Percentiles rank a stretch among this genome's conserved stretches.
Evolutionary conservation across 192 early-diverging fungal species (phyloP).

Genomic region (Entophlyctis luteolus): DNA sequence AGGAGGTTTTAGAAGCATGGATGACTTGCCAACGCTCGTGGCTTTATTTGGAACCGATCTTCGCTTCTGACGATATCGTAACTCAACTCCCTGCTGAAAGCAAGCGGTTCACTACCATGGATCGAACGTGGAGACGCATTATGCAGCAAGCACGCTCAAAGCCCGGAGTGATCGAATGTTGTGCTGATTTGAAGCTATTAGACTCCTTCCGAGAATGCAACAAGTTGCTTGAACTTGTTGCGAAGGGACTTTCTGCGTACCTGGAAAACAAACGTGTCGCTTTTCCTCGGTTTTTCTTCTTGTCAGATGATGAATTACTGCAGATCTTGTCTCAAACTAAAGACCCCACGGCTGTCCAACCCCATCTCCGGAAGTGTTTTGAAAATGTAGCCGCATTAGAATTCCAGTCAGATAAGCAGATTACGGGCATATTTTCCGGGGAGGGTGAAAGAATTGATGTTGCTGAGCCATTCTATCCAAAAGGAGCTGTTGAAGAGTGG

Average conservation of each 20-base stretch:
- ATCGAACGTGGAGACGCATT: slow-evolving; percentile 56
- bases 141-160: slow-evolving; percentile 52
- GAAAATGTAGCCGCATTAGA: slow-evolving; percentile 58
- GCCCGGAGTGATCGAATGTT: slow-evolving; percentile 54
- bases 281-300: slow-evolving; percentile 62
- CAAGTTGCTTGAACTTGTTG: slow-evolving; percentile 58
- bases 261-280: slow-evolving; percentile 57
- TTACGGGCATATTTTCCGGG: slow-evolving; percentile 54
- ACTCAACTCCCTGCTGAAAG: slow-evolving; percentile 56
- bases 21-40: slow-evolving; percentile 57
- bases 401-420: slow-evolving; percentile 45
- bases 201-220: slow-evolving; percentile 61
- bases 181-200: slow-evolving; percentile 52
- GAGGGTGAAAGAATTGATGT: slow-evolving; percentile 56
- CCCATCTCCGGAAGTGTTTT: slow-evolving; percentile 60
- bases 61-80: slow-evolving; percentile 58
- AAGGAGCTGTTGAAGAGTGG: slow-evolving; percentile 60
- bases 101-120: slow-evolving; percentile 62
- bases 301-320: slow-evolving; percentile 58
- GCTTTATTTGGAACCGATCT: slow-evolving; percentile 62
- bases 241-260: slow-evolving; percentile 58
- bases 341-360: slow-evolving; percentile 61
- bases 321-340: slow-evolving; percentile 63
- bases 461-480: slow-evolving; percentile 57
- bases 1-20: slow-evolving; percentile 60